Percentiles rank a stretch among this genome's conserved stretches.
Conservation (phyloP, 495 filamentous ascomycete species). For the Astrothelium macrocarpum region DNA sequence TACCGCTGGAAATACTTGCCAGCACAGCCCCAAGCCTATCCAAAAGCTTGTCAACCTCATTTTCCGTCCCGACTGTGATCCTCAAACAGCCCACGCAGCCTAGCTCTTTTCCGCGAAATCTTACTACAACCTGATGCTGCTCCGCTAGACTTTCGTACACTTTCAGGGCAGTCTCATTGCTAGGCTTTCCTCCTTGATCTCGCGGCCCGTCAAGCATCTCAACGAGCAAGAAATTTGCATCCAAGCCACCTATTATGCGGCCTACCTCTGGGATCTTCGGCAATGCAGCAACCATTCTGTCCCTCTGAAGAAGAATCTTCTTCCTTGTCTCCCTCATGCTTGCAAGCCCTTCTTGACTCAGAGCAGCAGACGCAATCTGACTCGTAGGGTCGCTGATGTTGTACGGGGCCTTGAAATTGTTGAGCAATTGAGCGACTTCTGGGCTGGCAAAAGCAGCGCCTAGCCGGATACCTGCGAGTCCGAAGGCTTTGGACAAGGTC, state of each 20-base stretch:
- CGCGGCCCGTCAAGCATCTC: slow-evolving; percentile 64
- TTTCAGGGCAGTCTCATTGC: slow-evolving; percentile 64
- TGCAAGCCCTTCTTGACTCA: slow-evolving; percentile 52
- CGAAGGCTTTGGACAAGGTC: slow-evolving; percentile 92
- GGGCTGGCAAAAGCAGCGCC: slow-evolving; percentile 54
- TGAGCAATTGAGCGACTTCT: slow-evolving; percentile 59
- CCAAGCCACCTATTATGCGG: slow-evolving; percentile 64
- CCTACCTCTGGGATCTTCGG: slow-evolving; percentile 71
- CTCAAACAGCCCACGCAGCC: slow-evolving; percentile 83
- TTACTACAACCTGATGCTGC: slow-evolving; percentile 78
- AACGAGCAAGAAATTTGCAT: slow-evolving; percentile 83
- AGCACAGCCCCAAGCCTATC: slow-evolving; percentile 55
- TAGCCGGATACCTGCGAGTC: slow-evolving; percentile 80
- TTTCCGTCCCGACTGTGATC: slow-evolving; percentile 85
- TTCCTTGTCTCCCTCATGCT: slow-evolving; percentile 61
- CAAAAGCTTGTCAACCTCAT: slow-evolving; percentile 72
- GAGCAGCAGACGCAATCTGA: slow-evolving; percentile 64
- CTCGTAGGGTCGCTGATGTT: slow-evolving; percentile 82
- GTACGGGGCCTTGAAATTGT: slow-evolving; percentile 90
- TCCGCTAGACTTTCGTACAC: slow-evolving; percentile 81
- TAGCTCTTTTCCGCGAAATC: slow-evolving; percentile 85
- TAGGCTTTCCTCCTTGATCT: slow-evolving; percentile 54
- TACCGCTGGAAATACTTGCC: slow-evolving; percentile 38
- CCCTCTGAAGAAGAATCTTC: slow-evolving; percentile 63
- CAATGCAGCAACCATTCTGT: slow-evolving; percentile 62